These are phyloP conservation scores for Fusarium virguliforme DNA, from an alignment of 2,329 filamentous ascomycete species.

Conservation along the genomic window DNA sequence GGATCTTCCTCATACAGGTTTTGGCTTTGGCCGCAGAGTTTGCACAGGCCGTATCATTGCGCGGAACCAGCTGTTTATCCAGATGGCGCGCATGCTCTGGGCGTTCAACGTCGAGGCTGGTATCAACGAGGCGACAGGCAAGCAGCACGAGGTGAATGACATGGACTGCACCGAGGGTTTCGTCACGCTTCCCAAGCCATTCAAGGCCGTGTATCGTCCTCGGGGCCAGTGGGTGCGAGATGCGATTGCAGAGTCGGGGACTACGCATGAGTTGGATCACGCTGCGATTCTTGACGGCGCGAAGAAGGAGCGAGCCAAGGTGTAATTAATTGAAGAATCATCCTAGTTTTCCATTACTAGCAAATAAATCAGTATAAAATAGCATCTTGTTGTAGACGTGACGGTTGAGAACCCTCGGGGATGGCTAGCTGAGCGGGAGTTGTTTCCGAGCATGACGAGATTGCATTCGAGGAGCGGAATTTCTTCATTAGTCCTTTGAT, in stretches of 20 bases:
- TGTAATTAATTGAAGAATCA: background rate
- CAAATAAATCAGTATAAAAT: background rate
- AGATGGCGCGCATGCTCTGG: slow-evolving; percentile 65
- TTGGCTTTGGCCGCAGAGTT: slow-evolving; percentile 66
- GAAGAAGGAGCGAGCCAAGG: slow-evolving; percentile 5
- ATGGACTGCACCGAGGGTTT: slow-evolving; percentile 51
- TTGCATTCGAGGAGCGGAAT: too few relatives aligned
- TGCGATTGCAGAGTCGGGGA: slow-evolving; percentile 18
- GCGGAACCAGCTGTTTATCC: slow-evolving; percentile 62
- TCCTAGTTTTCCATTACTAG: background rate
- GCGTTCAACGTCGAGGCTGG: slow-evolving; percentile 60
- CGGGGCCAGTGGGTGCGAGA: slow-evolving; percentile 52
- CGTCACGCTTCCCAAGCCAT: slow-evolving; percentile 49
- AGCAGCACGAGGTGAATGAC: slow-evolving; percentile 42
- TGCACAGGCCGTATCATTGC: slow-evolving; percentile 64
- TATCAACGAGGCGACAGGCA: slow-evolving; percentile 33
- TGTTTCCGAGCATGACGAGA: too few relatives aligned
- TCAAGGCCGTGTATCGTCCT: slow-evolving; percentile 50
- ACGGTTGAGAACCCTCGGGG: too few relatives aligned
- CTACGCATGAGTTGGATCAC: slow-evolving; percentile 19
- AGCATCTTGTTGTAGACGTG: background rate
- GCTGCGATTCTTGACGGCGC: slow-evolving; percentile 8
- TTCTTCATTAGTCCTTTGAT: too few relatives aligned
- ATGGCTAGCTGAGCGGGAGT: too few relatives aligned
- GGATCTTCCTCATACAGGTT: slow-evolving; percentile 56